phyloP scores from a whole-genome alignment of 208 protist species.

The Angomonas deanei region DNA sequence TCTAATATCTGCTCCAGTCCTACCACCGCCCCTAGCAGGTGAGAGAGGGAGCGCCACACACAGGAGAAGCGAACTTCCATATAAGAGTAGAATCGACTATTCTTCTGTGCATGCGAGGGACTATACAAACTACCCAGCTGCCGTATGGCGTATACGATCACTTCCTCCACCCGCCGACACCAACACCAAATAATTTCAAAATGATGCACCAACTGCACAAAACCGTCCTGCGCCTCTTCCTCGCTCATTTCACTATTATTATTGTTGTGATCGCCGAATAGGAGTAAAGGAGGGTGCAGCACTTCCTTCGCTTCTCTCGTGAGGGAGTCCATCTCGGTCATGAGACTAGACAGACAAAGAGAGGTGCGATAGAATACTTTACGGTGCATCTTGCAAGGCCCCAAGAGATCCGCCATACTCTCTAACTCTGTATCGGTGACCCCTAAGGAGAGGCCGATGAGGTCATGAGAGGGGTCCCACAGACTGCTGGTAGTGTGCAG shows the following conservation, averaged over 20 bases:
- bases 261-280: background rate
- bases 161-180: conserved; percentile 1
- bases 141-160: conserved; percentile 34
- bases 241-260: background rate
- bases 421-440: background rate
- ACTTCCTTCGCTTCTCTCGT: background rate
- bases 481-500: background rate
- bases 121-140: conserved; percentile 63
- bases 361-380: background rate
- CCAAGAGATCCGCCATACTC: conserved; percentile 1
- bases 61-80: conserved; percentile 42
- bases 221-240: background rate
- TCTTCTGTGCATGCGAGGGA: conserved; percentile 7
- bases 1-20: conserved; percentile 76
- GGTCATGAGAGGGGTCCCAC: background rate
- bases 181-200: conserved; percentile 4
- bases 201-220: conserved; percentile 2
- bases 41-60: conserved; percentile 61
- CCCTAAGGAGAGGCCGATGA: background rate
- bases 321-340: background rate
- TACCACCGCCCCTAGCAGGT: conserved; percentile 69
- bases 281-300: background rate
- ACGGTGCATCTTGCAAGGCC: conserved; percentile 2
- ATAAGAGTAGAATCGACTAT: background rate
- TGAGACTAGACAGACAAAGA: conserved; percentile 1